Conservation (phyloP, 345 rosid genomes). For the Streptanthus diversifolius region DNA sequence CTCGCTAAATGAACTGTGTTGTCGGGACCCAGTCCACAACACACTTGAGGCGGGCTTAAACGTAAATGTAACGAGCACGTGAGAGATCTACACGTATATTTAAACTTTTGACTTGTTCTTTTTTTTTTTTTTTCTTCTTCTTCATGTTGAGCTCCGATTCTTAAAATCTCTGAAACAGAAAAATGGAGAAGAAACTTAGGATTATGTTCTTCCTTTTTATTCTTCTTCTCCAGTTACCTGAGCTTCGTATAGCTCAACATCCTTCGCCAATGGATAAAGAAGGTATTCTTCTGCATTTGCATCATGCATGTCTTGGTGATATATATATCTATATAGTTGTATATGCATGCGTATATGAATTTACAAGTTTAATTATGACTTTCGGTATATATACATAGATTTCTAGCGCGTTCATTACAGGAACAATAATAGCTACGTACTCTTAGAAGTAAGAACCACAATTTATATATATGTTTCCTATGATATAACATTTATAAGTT, state of each 20-base stretch:
- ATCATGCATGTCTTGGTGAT: constrained; percentile 9
- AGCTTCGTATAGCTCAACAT: constrained; percentile 14
- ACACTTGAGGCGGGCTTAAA: constrained; percentile 10
- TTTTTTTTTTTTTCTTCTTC: constrained; percentile 1
- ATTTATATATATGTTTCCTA: not conserved
- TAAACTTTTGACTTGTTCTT: constrained; percentile 15
- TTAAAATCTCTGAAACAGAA: constrained; percentile 12
- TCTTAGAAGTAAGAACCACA: not conserved
- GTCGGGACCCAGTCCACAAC: constrained; percentile 14
- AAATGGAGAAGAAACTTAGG: constrained; percentile 21
- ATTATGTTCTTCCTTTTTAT: constrained; percentile 2
- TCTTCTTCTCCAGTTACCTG: constrained; percentile 16
- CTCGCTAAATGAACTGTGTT: not conserved
- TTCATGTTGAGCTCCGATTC: not conserved
- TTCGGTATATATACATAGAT: not conserved
- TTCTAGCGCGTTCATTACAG: not conserved
- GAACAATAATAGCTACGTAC: not conserved
- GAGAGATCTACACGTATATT: constrained; percentile 24
- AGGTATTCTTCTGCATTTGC: constrained; percentile 14
- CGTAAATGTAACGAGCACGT: constrained; percentile 22
- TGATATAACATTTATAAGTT: not conserved
- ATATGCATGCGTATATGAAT: not conserved
- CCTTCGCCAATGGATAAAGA: constrained; percentile 15
- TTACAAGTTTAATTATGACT: not conserved
- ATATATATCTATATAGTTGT: not conserved